Base-by-base conservation (phyloP, 106 monocot genomes). In the Apostasia ramifera region DNA sequence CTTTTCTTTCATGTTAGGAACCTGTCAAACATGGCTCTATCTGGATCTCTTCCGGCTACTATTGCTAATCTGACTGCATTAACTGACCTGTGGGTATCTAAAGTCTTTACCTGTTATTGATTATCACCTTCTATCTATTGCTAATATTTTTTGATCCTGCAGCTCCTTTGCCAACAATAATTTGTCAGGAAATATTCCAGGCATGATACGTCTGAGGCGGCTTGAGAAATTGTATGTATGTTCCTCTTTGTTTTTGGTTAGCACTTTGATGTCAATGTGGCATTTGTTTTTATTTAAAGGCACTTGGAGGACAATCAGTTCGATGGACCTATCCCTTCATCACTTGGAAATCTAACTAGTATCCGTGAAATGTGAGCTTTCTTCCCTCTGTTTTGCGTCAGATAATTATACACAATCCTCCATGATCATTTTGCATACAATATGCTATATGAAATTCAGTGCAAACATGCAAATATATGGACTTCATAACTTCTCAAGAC, bases 261-360 rank as follows among this genome's bases (percentile, higher is more conserved):
- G 65, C 43, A 40, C 66, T 63, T 43, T 71, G 1, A 7, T 60
- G 44, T 7, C 40, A 66, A 60, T 59, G 2, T 68, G 53, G 53
- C 45, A 3, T 59, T 70, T 6, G 8, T 8, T 12, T 67, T 47
- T 5, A 6, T 43, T 47, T 73, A 54, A 56, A 98, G 98, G 76
- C 78, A 98, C 70, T 80, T 98, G 76, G 90, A 98, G 73, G 66
- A 78, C 65, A 98, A 98, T 76, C 74, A 84, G 10, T 65, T 98
- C 40, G 85, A 41, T 78, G 93, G 89, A 72, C 12, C 10, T 10
- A 72, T 98, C 57, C 93, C 98, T 71, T 43, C 70, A 11, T 78
- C 87, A 60, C 63, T 98, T 46, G 93, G 83, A 40, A 70, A 63
- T 49, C 67, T 90, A 8, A 63, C 13, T 2, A 77, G 41, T 41